Conservation (phyloP, 306 rosid genomes). For the Citrullus amarus region DNA sequence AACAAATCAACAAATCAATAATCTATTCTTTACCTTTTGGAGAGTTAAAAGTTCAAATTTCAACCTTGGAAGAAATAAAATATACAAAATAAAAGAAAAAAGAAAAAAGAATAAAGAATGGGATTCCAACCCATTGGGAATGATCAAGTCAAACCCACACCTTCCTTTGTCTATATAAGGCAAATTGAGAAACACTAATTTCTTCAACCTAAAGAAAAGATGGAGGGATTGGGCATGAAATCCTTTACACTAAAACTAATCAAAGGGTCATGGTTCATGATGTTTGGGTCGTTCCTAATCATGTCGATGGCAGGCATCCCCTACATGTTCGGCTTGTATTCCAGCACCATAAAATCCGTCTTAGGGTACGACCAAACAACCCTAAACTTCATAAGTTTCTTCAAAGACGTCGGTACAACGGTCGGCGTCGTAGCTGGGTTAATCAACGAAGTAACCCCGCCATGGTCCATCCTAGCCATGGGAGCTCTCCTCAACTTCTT, state of each 20-base stretch:
- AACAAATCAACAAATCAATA: too few species aligned
- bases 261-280: conserved; percentile 29
- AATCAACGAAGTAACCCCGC: conserved; percentile 27
- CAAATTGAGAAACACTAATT: neutral
- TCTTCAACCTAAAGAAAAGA: neutral
- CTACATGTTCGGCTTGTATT: conserved; percentile 34
- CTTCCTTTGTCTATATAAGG: too few species aligned
- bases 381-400: conserved; percentile 30
- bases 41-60: too few species aligned
- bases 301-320: conserved; percentile 33
- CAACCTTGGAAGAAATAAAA: too few species aligned
- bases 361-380: conserved; percentile 37
- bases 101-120: too few species aligned
- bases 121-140: too few species aligned
- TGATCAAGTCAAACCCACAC: too few species aligned
- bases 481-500: conserved; percentile 50
- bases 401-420: conserved; percentile 25
- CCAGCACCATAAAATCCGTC: conserved; percentile 21
- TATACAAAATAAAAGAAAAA: too few species aligned
- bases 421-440: conserved; percentile 24
- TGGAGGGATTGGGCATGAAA: conserved; percentile 8
- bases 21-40: too few species aligned
- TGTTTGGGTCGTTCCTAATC: conserved; percentile 26
- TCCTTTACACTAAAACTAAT: conserved; percentile 10
- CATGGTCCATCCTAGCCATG: conserved; percentile 26